These are phyloP conservation scores for Rhodosporidiobolus odoratus DNA, from an alignment of 768 basidiomycete genomes.

Conservation along the genomic window DNA sequence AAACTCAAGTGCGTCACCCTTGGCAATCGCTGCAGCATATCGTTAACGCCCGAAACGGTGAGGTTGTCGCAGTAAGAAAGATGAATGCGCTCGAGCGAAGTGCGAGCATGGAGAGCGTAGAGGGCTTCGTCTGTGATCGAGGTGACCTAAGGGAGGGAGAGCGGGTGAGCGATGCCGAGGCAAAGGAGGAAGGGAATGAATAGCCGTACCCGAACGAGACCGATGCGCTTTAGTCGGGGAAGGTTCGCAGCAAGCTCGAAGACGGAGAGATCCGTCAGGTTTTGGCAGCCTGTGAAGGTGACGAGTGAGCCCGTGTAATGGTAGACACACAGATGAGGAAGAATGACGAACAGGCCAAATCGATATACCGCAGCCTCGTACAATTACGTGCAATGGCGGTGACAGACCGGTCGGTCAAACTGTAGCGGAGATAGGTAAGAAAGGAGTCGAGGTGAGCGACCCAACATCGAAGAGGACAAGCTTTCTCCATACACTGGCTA, in stretches of 20 bases:
- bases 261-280: slow-evolving; percentile 87
- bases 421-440: slow-evolving; percentile 37
- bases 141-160: slow-evolving; percentile 50
- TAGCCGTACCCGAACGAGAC: slow-evolving; percentile 68
- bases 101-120: slow-evolving; percentile 75
- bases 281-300: slow-evolving; percentile 62
- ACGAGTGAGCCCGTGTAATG: neutral
- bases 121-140: slow-evolving; percentile 93
- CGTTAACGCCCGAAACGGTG: slow-evolving; percentile 82
- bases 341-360: slow-evolving; percentile 78
- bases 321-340: slow-evolving; percentile 11
- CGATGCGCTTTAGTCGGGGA: slow-evolving; percentile 86
- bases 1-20: slow-evolving; percentile 90
- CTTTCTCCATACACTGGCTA: too few species aligned
- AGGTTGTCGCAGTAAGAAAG: slow-evolving; percentile 96
- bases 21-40: slow-evolving; percentile 78
- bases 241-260: slow-evolving; percentile 75
- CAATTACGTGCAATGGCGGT: slow-evolving; percentile 76
- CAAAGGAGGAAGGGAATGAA: neutral
- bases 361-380: slow-evolving; percentile 85
- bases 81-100: slow-evolving; percentile 88
- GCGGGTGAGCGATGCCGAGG: neutral
- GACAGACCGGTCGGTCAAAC: slow-evolving; percentile 85
- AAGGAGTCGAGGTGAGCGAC: too few species aligned
- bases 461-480: too few species aligned